phyloP scores from a whole-genome alignment of 768 basidiomycete genomes.

The Mycena epipterygia region DNA sequence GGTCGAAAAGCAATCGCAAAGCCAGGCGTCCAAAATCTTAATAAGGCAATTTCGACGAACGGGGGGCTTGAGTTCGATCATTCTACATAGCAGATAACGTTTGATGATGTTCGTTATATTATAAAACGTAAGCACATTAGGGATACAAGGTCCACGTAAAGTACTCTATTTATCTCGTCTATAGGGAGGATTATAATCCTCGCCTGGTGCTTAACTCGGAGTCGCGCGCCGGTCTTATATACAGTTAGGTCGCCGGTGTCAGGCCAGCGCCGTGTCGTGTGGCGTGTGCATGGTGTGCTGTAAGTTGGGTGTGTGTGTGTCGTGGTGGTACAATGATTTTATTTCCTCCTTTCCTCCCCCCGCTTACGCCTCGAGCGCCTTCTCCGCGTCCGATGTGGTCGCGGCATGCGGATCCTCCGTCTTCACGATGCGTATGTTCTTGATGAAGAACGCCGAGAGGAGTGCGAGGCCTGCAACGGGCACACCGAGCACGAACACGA shows the following conservation, averaged over 20 bases:
- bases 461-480: conserved; percentile 23
- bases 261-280: too few relatives aligned
- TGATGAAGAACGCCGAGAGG: background rate
- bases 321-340: background rate
- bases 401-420: background rate
- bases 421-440: conserved; percentile 7
- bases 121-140: too few relatives aligned
- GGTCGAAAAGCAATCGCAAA: background rate
- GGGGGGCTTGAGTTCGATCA: too few relatives aligned
- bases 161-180: too few relatives aligned
- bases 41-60: background rate
- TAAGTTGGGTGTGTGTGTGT: background rate
- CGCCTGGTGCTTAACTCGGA: too few relatives aligned
- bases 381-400: background rate
- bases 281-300: too few relatives aligned
- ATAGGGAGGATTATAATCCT: too few relatives aligned
- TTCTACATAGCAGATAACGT: too few relatives aligned
- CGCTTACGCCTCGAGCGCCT: background rate
- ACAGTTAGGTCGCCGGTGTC: too few relatives aligned
- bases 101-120: too few relatives aligned
- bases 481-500: conserved; percentile 31
- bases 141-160: too few relatives aligned
- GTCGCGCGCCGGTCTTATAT: too few relatives aligned
- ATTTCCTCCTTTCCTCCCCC: background rate
- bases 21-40: background rate